Evolutionary conservation across 108 stramenopile genomes (phyloP).

Genomic region (Cyclotella kingstonii): DNA sequence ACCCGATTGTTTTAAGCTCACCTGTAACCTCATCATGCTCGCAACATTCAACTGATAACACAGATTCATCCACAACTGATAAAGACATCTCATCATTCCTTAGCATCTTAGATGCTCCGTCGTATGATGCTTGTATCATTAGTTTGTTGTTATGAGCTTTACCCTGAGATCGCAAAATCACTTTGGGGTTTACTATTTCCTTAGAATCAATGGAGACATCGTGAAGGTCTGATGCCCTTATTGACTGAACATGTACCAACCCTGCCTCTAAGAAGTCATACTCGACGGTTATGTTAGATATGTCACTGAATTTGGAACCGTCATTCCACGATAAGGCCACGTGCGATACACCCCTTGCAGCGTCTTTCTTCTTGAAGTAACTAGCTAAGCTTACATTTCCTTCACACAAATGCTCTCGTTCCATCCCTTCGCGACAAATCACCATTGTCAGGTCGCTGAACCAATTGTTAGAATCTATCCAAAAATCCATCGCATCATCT

Average conservation of each 20-base stretch:
- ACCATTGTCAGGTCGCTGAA: conserved; percentile 14
- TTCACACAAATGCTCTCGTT: neutral
- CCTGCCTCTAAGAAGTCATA: conserved; percentile 61
- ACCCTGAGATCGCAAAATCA: conserved; percentile 45
- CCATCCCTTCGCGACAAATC: conserved; percentile 9
- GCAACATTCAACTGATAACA: conserved; percentile 55
- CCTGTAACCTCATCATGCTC: conserved; percentile 51
- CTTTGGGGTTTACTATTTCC: conserved; percentile 53
- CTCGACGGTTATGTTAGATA: conserved; percentile 25
- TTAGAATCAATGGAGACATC: conserved; percentile 13
- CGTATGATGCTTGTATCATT: conserved; percentile 39
- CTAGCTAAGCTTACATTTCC: conserved; percentile 11
- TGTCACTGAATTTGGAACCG: neutral
- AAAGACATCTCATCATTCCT: conserved; percentile 46
- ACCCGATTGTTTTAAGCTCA: conserved; percentile 56
- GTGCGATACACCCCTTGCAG: no score
- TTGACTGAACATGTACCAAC: conserved; percentile 32
- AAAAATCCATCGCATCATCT: conserved; percentile 16
- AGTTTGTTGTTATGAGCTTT: conserved; percentile 19
- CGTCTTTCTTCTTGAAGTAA: no score
- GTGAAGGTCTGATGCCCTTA: conserved; percentile 42
- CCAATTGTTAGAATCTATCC: conserved; percentile 26
- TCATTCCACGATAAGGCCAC: conserved; percentile 5
- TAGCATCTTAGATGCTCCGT: neutral
- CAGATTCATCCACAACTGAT: conserved; percentile 73